Base-by-base conservation (phyloP, 2,329 filamentous ascomycete species). In the Colletotrichum sp. region DNA sequence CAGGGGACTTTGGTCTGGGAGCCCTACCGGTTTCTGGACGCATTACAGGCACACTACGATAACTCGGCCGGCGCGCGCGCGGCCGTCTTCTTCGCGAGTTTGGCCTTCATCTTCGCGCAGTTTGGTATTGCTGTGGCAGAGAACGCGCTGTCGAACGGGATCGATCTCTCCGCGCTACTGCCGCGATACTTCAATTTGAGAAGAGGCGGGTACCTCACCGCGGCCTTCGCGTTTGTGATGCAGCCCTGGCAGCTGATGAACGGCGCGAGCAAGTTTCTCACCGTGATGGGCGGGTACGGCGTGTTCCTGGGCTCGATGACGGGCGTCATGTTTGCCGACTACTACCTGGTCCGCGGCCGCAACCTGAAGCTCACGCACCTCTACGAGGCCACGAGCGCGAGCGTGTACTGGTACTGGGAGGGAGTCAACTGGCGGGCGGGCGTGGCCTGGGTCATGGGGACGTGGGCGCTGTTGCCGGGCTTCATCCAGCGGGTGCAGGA, bases 281-380 rank as follows among this genome's bases (percentile, higher is more conserved):
- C 80, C 26, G 81, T 83, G 73, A 77, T 83, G 52, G 80, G 80
- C 44, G 81, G 81, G 8, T 82, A 82, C 65, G 72, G 78, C 65
- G 81, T 85, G 34, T 85, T 85, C 77, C 78, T 85, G 12, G 83
- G 83, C 5, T 83, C 83, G 3, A 79, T 85, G 66, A 84, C 83
- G 15, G 84, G 83, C 8, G 80, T 85, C 24, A 85, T 85, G 83
- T 81, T 84, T 49, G 76, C 80, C 13, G 83, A 85, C 76, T 83
- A 81, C 80, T 82, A 82, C 79, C 49, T 85, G 52, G 65, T 86
- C 6, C 82, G 84, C 30, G 81, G 80, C 24, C 80, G 82, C 13
- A 81, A 80, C 30, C 79, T 85, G 26, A 84, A 84, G 63, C 80
- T 86, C 8, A 84, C 82, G n/a, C 81, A 85, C 59, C 78, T 86